phyloP scores from a whole-genome alignment of 176 grass and related monocot genomes.

The Chloris gayana region DNA sequence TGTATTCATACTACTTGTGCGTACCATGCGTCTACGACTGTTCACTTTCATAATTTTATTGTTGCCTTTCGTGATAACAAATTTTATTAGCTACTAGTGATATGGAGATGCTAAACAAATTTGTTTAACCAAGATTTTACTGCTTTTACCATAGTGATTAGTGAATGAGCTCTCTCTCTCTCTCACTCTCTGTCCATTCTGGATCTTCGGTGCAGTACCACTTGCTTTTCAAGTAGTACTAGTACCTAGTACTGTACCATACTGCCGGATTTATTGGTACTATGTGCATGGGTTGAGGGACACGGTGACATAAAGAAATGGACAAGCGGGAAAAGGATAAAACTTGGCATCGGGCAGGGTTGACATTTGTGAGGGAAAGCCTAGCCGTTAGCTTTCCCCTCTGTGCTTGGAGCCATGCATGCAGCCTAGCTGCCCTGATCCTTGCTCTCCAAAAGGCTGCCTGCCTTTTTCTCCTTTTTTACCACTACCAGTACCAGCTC shows the following conservation, averaged over 20 bases:
- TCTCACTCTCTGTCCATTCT: background rate
- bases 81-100: no score
- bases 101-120: background rate
- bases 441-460: constrained; percentile 34
- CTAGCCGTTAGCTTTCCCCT: constrained; percentile 35
- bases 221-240: constrained; percentile 4
- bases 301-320: constrained; percentile 38
- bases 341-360: constrained; percentile 33
- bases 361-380: constrained; percentile 45
- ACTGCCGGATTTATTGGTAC: constrained; percentile 11
- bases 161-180: background rate
- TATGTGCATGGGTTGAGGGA: constrained; percentile 20
- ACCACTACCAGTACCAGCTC: background rate
- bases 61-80: no score
- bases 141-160: background rate
- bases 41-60: background rate
- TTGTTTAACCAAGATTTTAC: background rate
- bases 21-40: background rate
- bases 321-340: constrained; percentile 46
- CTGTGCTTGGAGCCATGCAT: constrained; percentile 36
- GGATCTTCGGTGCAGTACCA: background rate
- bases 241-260: constrained; percentile 40
- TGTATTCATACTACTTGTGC: background rate
- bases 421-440: constrained; percentile 28
- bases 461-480: constrained; percentile 21